A percentile compares a stretch with the other conserved stretches of the same genome.
phyloP scores from a whole-genome alignment of 1,284 basidiomycete genomes.

The Termitomyces sp. region DNA sequence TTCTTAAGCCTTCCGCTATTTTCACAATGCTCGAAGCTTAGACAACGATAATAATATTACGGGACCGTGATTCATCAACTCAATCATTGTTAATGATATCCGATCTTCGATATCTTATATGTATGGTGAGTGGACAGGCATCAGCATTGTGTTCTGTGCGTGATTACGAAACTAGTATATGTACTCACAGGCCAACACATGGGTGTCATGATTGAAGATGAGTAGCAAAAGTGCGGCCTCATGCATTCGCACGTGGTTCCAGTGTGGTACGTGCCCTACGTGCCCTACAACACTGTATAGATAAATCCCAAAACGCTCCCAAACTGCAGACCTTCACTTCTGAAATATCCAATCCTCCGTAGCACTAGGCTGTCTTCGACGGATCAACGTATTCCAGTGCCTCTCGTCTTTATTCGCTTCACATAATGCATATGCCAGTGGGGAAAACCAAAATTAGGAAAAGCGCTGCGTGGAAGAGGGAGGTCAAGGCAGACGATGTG shows the following conservation, averaged over 20 bases:
- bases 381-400: not conserved
- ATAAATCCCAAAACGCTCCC: not conserved
- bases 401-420: not conserved
- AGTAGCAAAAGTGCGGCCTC: not conserved
- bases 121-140: not conserved
- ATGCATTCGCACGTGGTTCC: constrained; percentile 7
- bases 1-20: not conserved
- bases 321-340: not conserved
- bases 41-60: not conserved
- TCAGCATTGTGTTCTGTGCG: not conserved
- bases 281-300: not conserved
- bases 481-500: constrained; percentile 13
- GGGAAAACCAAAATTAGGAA: constrained; percentile 6
- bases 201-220: not conserved
- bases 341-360: not conserved
- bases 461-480: constrained; percentile 10
- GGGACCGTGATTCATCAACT: not conserved
- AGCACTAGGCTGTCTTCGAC: not conserved
- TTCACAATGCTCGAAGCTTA: not conserved
- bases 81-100: too few relatives aligned
- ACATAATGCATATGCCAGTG: not conserved
- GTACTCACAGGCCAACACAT: not conserved
- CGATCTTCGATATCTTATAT: not conserved
- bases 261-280: not conserved
- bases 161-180: constrained; percentile 2